These are phyloP conservation scores for Candida multigemmis DNA, from an alignment of 805 yeast genomes.

Conservation along the genomic window DNA sequence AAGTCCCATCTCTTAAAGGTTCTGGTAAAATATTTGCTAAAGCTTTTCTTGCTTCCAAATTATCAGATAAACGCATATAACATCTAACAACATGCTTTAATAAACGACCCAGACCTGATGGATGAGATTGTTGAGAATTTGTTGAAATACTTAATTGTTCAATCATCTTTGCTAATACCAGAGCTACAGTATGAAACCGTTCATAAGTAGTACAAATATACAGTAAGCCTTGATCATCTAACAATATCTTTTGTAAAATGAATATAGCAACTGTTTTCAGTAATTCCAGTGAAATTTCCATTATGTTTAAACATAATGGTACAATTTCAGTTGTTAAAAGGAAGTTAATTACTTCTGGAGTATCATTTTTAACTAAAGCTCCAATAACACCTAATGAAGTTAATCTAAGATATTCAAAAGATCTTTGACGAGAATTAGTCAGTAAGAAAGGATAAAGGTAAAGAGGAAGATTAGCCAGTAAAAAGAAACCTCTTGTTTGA, in stretches of 20 bases:
- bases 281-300: slow-evolving; percentile 91
- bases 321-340: slow-evolving; percentile 92
- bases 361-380: slow-evolving; percentile 91
- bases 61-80: slow-evolving; percentile 82
- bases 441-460: slow-evolving; percentile 90
- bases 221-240: slow-evolving; percentile 84
- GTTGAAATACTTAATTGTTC: slow-evolving; percentile 51
- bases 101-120: slow-evolving; percentile 68
- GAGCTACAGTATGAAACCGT: slow-evolving; percentile 87
- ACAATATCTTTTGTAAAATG: slow-evolving; percentile 84
- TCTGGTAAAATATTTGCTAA: slow-evolving; percentile 78
- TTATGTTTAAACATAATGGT: slow-evolving; percentile 86
- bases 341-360: slow-evolving; percentile 89
- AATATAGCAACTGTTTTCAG: slow-evolving; percentile 95
- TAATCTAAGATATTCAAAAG: slow-evolving; percentile 87
- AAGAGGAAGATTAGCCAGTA: slow-evolving; percentile 86
- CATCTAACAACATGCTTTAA: slow-evolving; percentile 92
- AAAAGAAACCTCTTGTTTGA: slow-evolving; percentile 76
- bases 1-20: slow-evolving; percentile 80
- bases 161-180: slow-evolving; percentile 82
- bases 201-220: slow-evolving; percentile 95
- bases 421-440: slow-evolving; percentile 83
- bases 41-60: slow-evolving; percentile 83
- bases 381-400: slow-evolving; percentile 96
- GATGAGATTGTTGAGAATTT: slow-evolving; percentile 37